Base-by-base conservation (phyloP, 23 red algal genomes). In the Cyanidiococcus yangmingshanensis region DNA sequence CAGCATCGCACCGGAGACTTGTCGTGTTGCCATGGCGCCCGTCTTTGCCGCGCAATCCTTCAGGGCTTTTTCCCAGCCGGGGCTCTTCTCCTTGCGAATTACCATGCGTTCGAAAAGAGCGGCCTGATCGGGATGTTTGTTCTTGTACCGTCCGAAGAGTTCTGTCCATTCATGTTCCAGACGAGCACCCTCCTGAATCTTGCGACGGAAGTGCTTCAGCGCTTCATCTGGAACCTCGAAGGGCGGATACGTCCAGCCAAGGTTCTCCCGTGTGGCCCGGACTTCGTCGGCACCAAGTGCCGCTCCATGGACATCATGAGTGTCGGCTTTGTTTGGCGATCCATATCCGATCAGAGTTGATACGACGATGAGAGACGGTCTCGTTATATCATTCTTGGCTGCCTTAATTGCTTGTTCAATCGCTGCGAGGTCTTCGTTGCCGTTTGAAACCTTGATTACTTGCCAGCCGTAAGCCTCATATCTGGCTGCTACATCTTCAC, bases 391-490 rank as follows among this genome's bases (percentile, higher is more conserved):
- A 59, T 27, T 36, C 59, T 90, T 90, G 0, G 92, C 92, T 34
- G 51, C 15, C 24, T 57, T 30, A 74, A 96, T 84, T 24, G 92
- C 92, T 34, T 57, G 51, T 26, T 86, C 77, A n/a, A 96, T 86
- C 7, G 68, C 59, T 2, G 18, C 30, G 30, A 90, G 35, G 32
- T 96, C 87, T 2, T 67, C 68, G 58, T 83, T 96, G 15, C 92
- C 92, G 27, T 96, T 76, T 35, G 54, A 29, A 26, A 96, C 92
- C 17, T 84, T 74, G 2, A 90, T 21, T 39, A 96, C 92, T 59
- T 96, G 87, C 92, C 92, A 96, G 36, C 87, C 92, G 57, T 90
- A 90, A 2, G 87, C 87, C 80, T 96, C 80, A 75, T 88, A 96
- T 26, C 92, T 76, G 40, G 75, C 59, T 34, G 59, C 77, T 16